A percentile compares a stretch with the other conserved stretches of the same genome.
Evolutionary conservation across 805 yeast genomes (phyloP).

Genomic region (Lachancea nothofagi): DNA sequence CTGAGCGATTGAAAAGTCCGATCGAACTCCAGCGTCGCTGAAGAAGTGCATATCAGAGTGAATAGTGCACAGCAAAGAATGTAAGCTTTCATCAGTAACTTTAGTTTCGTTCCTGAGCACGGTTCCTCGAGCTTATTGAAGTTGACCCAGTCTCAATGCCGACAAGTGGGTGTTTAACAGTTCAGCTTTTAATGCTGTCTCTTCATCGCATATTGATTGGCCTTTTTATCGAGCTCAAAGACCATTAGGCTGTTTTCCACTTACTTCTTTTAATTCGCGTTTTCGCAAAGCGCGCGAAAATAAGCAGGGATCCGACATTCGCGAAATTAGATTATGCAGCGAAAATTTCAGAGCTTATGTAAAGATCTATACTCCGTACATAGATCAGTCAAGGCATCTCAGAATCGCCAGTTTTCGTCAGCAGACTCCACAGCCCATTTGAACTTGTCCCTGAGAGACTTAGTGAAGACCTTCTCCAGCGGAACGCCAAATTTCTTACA

Average conservation of each 20-base stretch:
- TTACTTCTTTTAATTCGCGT: conserved; percentile 1
- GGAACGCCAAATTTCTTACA: conserved; percentile 84
- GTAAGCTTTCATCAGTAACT: background rate
- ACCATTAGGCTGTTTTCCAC: background rate
- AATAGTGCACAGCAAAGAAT: background rate
- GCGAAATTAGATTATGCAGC: conserved; percentile 1
- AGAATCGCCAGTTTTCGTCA: conserved; percentile 84
- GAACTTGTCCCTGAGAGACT: conserved; percentile 87
- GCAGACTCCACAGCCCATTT: conserved; percentile 93
- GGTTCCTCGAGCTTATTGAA: background rate
- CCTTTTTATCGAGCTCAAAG: no score
- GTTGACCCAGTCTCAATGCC: no score
- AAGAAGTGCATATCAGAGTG: background rate
- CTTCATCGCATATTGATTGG: no score
- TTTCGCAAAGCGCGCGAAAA: conserved; percentile 5
- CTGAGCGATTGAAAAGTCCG: conserved; percentile 2
- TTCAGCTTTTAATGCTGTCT: no score
- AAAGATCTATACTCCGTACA: background rate
- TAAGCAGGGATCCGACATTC: conserved; percentile 7
- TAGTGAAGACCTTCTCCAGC: conserved; percentile 84
- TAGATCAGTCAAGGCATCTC: conserved; percentile 10
- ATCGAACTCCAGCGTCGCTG: conserved; percentile 1
- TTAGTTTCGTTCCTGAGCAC: background rate
- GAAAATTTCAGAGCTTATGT: background rate
- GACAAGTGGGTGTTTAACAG: no score